Evolutionary conservation across 2,329 filamentous ascomycete genomes (phyloP), one percentile per base, ranked within the genome.

Genomic region (Fusarium denticulatum): DNA sequence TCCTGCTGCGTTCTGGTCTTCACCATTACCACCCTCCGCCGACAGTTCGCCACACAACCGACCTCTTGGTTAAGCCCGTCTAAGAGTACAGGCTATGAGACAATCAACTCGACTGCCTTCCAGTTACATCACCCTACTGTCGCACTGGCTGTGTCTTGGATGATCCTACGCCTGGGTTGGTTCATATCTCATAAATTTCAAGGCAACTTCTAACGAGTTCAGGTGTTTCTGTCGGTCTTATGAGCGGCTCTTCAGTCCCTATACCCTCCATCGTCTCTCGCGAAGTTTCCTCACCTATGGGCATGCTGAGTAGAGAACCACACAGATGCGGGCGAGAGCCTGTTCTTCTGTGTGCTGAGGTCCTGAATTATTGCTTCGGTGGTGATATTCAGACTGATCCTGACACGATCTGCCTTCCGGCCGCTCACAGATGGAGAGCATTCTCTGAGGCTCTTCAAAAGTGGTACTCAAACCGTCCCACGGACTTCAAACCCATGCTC

Each of bases 401-500:
- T 28, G 66, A 67, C 30, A 26, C 62, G 7, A 56, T 69, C 9
- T 64, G 66, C 13, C 72, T 74, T 13, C 73, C 64, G 15, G 68
- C 69, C 15, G 73, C 80, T 18, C 76, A 78, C 30, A 72, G 58
- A 18, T 83, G 81, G 81, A 79, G 76, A 24, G 65, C 64, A 12
- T 75, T 82, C 24, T 74, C 74, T 12, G 80, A 82, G 20, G 75
- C 78, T 13, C 76, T 83, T 6, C 73, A 70, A 13, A 60, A 78
- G 26, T 83, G 82, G 82, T 82, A 81, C 60, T 67, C 68, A 26
- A 77, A 71, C 28, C 79, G 82, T 3, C 77, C 80, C 26, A 73
- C 78, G 34, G 76, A 80, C 60, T 81, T 82, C 58, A 78, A 78
- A 36, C 80, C 82, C 36, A 79, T 83, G 71, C 72, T 79, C 30